Evolutionary conservation across 2,329 filamentous ascomycete genomes (phyloP).

Genomic region (Aspergillus caelatus): DNA sequence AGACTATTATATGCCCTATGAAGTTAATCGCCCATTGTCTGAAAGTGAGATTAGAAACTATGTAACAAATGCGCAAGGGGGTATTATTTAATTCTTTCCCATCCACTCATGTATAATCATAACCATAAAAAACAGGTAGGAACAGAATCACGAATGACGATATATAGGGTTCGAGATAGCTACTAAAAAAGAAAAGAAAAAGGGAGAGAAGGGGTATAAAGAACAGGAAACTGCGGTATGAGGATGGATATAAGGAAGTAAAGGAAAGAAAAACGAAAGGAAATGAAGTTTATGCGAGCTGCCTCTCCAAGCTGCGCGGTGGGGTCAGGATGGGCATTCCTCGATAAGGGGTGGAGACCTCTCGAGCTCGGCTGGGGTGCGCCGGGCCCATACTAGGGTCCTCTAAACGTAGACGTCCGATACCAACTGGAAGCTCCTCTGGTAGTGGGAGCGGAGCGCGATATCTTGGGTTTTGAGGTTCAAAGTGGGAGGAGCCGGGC

Average conservation of each 20-base stretch:
- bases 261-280: not conserved
- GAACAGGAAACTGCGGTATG: not conserved
- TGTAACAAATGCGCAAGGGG: constrained; percentile 8
- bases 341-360: constrained; percentile 30
- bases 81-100: constrained; percentile 12
- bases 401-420: constrained; percentile 28
- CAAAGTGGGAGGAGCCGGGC: constrained; percentile 17
- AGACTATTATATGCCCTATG: not conserved
- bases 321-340: constrained; percentile 33
- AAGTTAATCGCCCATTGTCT: not conserved
- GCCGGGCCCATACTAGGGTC: constrained; percentile 21
- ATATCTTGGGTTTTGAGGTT: constrained; percentile 26
- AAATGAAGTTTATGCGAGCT: constrained; percentile 36
- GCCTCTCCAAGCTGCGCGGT: constrained; percentile 41
- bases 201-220: constrained; percentile 8
- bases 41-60: not conserved
- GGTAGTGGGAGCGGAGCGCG: constrained; percentile 26
- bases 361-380: constrained; percentile 23
- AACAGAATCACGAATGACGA: not conserved
- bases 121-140: not conserved
- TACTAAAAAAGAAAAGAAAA: not conserved
- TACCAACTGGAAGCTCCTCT: constrained; percentile 32
- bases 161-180: not conserved
- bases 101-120: constrained; percentile 9
- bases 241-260: not conserved